A percentile compares a stretch with the other conserved stretches of the same genome.
Conservation (phyloP, 2,329 filamentous ascomycete genomes). For the Neonectria faginata region DNA sequence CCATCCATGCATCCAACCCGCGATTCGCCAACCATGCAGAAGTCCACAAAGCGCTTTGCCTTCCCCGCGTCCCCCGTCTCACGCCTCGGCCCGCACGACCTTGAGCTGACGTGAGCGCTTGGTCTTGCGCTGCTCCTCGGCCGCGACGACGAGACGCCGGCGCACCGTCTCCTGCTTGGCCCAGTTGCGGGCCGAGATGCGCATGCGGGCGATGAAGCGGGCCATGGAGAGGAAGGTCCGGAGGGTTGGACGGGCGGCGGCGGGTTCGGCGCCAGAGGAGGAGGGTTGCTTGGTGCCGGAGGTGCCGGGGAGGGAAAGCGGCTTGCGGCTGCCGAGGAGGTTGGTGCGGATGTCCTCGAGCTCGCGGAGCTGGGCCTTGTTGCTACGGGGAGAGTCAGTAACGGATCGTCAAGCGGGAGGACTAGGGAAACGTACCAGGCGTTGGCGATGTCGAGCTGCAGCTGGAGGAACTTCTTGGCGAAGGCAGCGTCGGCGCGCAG, state of each 20-base stretch:
- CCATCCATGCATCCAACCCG: constrained; percentile 10
- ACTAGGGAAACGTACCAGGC: constrained; percentile 78
- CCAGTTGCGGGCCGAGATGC: constrained; percentile 62
- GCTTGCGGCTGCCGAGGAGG: constrained; percentile 54
- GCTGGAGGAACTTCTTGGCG: constrained; percentile 85
- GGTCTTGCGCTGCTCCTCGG: constrained; percentile 59
- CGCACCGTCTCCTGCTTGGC: constrained; percentile 63
- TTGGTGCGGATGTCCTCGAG: constrained; percentile 79
- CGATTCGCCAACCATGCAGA: not conserved
- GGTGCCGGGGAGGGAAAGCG: constrained; percentile 48
- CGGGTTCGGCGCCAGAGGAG: constrained; percentile 25
- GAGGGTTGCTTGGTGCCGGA: constrained; percentile 20
- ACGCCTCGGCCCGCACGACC: constrained; percentile 54
- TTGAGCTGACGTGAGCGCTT: constrained; percentile 57
- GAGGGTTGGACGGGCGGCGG: constrained; percentile 48
- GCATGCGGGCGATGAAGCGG: constrained; percentile 65
- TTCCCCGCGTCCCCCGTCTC: not conserved
- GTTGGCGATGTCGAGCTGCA: constrained; percentile 85
- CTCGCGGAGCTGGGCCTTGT: constrained; percentile 89
- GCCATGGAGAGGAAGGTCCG: constrained; percentile 60
- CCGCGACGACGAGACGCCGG: constrained; percentile 60
- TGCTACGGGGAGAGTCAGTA: constrained; percentile 66
- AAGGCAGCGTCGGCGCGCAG: constrained; percentile 85
- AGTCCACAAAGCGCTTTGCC: constrained; percentile 1
- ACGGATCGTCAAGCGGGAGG: constrained; percentile 6